Evolutionary conservation across 2,329 filamentous ascomycete species (phyloP).

Genomic region (Exophiala aquamarina): DNA sequence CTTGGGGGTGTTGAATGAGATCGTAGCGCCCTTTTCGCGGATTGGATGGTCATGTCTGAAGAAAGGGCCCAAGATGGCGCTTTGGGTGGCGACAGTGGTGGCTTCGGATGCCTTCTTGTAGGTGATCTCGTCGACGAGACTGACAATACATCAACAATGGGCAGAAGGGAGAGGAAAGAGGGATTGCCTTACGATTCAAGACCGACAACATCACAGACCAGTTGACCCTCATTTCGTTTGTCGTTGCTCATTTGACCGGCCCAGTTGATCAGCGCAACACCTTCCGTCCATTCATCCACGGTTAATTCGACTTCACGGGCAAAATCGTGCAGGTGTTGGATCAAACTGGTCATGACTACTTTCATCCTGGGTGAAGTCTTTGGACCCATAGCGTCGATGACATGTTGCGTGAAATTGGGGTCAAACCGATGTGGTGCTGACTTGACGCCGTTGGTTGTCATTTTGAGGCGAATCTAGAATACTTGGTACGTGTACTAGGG

Average conservation of each 20-base stretch:
- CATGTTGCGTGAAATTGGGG: slow-evolving; percentile 62
- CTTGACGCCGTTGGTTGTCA: neutral
- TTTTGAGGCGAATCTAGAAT: neutral
- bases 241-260: slow-evolving; percentile 63
- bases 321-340: slow-evolving; percentile 59
- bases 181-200: slow-evolving; percentile 55
- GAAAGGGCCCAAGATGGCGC: slow-evolving; percentile 82
- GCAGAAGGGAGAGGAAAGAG: too few relatives aligned
- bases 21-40: slow-evolving; percentile 67
- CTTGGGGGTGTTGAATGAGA: slow-evolving; percentile 53
- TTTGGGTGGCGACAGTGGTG: slow-evolving; percentile 62
- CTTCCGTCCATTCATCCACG: slow-evolving; percentile 59
- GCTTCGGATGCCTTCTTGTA: slow-evolving; percentile 60
- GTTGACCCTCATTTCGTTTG: slow-evolving; percentile 63
- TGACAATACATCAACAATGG: slow-evolving; percentile 16
- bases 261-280: slow-evolving; percentile 59
- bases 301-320: slow-evolving; percentile 59
- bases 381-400: slow-evolving; percentile 72
- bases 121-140: slow-evolving; percentile 77
- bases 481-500: too few relatives aligned
- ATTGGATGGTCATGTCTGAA: slow-evolving; percentile 72
- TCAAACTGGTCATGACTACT: slow-evolving; percentile 57
- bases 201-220: slow-evolving; percentile 59
- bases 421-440: slow-evolving; percentile 34
- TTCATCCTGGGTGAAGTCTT: slow-evolving; percentile 67